Conservation (phyloP, 306 rosid species). For the Alnus glutinosa region DNA sequence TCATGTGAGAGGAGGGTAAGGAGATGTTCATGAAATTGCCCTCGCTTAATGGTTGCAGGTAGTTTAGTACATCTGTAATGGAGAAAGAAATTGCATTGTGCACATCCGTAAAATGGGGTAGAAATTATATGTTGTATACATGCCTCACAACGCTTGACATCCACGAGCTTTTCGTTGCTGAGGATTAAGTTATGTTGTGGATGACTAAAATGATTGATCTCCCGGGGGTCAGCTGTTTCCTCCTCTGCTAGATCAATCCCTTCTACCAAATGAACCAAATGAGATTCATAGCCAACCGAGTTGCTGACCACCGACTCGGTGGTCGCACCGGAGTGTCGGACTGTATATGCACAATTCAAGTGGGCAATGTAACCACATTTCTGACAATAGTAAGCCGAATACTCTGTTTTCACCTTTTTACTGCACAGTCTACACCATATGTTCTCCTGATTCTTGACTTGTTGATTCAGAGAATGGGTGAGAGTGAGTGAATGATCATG, state of each 20-base stretch:
- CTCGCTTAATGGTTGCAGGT: neutral
- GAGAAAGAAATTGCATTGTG: neutral
- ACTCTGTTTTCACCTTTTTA: neutral
- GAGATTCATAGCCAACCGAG: no score
- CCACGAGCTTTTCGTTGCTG: neutral
- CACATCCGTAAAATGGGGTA: neutral
- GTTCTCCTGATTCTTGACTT: neutral
- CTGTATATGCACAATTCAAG: neutral
- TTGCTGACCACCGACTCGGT: accelerated
- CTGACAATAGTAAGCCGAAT: neutral
- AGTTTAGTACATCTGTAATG: neutral
- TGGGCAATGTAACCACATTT: neutral
- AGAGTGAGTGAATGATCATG: neutral
- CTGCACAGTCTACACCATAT: neutral
- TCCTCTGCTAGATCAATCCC: neutral
- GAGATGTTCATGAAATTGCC: neutral
- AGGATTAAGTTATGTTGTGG: neutral
- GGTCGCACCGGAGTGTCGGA: no score
- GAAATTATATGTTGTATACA: neutral
- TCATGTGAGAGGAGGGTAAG: neutral
- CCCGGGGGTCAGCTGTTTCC: neutral
- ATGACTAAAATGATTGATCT: neutral
- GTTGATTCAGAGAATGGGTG: no score
- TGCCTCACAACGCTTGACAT: neutral
- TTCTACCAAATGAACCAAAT: no score